These are phyloP conservation scores for Verticillium albo-atrum DNA, from an alignment of 2,329 filamentous ascomycete genomes.

Conservation along the genomic window DNA sequence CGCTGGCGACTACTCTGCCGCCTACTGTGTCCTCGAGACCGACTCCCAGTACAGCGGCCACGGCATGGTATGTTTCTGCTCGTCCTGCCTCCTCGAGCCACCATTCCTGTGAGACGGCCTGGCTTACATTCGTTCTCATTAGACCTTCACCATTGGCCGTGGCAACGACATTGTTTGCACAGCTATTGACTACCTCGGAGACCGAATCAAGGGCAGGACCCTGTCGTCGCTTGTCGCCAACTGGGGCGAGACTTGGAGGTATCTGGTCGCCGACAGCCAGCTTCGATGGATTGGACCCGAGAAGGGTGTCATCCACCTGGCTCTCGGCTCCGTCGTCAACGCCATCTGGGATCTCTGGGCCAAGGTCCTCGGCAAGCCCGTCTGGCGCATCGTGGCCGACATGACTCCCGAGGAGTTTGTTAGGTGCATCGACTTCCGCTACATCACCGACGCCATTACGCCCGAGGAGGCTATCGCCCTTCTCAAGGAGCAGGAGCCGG, in stretches of 20 bases:
- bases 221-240: slow-evolving; percentile 72
- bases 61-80: slow-evolving; percentile 59
- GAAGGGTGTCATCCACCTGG: slow-evolving; percentile 91
- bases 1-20: slow-evolving; percentile 85
- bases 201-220: slow-evolving; percentile 70
- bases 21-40: slow-evolving; percentile 89
- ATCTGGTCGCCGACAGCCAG: slow-evolving; percentile 87
- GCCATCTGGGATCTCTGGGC: slow-evolving; percentile 96
- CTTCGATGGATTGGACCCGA: slow-evolving; percentile 92
- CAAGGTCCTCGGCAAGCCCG: slow-evolving; percentile 78
- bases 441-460: slow-evolving; percentile 90
- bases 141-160: slow-evolving; percentile 80
- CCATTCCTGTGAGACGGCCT: not conserved
- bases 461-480: slow-evolving; percentile 75
- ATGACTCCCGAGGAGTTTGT: slow-evolving; percentile 89
- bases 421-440: slow-evolving; percentile 85
- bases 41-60: slow-evolving; percentile 68
- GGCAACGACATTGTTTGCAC: slow-evolving; percentile 91
- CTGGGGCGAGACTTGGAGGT: slow-evolving; percentile 86
- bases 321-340: slow-evolving; percentile 83
- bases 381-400: slow-evolving; percentile 85
- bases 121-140: not conserved
- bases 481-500: slow-evolving; percentile 59
- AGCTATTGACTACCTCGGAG: slow-evolving; percentile 73
- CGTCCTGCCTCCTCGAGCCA: not conserved